Conservation (phyloP, 352 stramenopile species). For the Globisporangium canariense region DNA sequence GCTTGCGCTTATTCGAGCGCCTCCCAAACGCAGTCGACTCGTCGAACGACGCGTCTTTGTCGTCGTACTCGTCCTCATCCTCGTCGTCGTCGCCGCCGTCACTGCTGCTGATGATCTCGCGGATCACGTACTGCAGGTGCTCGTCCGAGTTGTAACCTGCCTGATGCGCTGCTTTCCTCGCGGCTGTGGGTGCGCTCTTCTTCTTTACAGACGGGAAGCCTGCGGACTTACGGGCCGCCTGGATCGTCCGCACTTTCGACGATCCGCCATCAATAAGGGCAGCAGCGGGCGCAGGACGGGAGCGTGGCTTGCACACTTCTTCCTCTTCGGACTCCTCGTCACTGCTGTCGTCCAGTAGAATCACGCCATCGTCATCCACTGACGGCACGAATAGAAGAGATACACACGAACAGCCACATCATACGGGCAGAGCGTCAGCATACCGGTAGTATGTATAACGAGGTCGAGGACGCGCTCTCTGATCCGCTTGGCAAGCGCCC, state of each 20-base stretch:
- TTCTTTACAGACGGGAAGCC: neutral
- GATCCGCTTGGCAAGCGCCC: too few species aligned
- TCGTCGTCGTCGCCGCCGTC: neutral
- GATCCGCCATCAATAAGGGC: neutral
- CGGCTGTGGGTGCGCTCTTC: conserved; percentile 10
- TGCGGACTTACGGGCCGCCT: conserved; percentile 12
- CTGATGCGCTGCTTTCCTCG: conserved; percentile 6
- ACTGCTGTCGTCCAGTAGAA: conserved; percentile 19
- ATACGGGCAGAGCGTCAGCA: too few species aligned
- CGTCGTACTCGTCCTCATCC: conserved; percentile 10
- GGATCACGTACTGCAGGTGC: conserved; percentile 17
- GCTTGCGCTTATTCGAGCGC: conserved; percentile 16
- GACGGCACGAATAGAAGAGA: neutral
- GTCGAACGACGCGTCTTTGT: conserved; percentile 7
- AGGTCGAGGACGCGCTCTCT: too few species aligned
- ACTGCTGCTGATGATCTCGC: conserved; percentile 15
- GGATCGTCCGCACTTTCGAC: neutral
- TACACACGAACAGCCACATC: neutral
- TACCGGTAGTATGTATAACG: too few species aligned
- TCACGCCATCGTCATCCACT: conserved; percentile 22
- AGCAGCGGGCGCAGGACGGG: neutral
- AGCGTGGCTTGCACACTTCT: neutral
- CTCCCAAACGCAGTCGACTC: conserved; percentile 2
- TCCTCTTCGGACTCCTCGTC: conserved; percentile 4
- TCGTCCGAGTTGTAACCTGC: conserved; percentile 16